Evolutionary conservation across 2,329 filamentous ascomycete species (phyloP), one percentile per base, ranked within the genome.

Genomic region (Colletotrichum ledebouriae): DNA sequence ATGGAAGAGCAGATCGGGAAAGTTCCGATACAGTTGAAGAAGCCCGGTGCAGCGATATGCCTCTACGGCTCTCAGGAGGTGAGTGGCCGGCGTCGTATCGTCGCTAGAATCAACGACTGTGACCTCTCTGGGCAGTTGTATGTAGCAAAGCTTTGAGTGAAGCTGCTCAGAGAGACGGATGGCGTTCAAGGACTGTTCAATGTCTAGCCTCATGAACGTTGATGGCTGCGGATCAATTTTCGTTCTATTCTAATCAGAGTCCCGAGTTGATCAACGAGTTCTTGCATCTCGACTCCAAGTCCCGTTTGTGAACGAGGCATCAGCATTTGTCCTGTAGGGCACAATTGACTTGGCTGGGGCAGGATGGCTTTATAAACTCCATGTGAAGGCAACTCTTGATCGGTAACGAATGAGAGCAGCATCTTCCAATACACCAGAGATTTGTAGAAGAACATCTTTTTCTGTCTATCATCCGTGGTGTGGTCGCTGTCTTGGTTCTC

Each of bases 1-100:
- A 71, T 77, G 67, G 69, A 74, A 7, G 11, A 83, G 73, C 29
- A 82, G 75, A 33, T 79, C 77, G 1, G 82, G 81, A 61, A 84
- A 84, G 33, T 74, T 74, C 7, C 73, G 70, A 17, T 76, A 77
- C 15, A 76, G 61, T 41, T 76, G 73, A 9, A 77, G 59, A 2
- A 75, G 56, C 1, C 75, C 73, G 0, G 73, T 75, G 15, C n/a
- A n/a, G n/a, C 75, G 49, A 50, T 76, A 76, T 6, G 73, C 75
- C 52, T 76, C 75, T 3, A 74, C 73, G 44, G 75, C 65, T 4
- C 66, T 72, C 0, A 76, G 63, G 0, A 77, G 63, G 60, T 76
- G 75, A 13, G 39, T 53, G 2, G 73, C n/a, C n/a, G n/a, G n/a
- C n/a, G n/a, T n/a, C n/a, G n/a, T n/a, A n/a, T n/a, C n/a, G n/a